These are phyloP conservation scores for Blastobotrys ciferrii DNA, from an alignment of 1,139 yeast genomes.

Conservation along the genomic window DNA sequence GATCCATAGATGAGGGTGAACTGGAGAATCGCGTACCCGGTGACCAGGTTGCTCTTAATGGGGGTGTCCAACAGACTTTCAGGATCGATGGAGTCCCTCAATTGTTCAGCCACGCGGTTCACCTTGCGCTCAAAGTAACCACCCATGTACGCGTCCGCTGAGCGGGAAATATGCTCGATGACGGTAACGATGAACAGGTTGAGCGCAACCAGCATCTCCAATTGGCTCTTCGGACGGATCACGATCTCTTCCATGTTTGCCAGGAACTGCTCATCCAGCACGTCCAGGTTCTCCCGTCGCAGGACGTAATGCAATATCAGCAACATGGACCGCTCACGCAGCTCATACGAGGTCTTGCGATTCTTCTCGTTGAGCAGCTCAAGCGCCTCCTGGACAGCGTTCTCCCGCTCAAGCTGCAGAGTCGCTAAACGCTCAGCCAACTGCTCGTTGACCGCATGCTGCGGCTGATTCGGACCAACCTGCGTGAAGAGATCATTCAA, in stretches of 20 bases:
- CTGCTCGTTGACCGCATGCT: not conserved
- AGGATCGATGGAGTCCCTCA: not conserved
- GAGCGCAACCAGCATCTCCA: conserved; percentile 4
- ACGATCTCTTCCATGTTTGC: not conserved
- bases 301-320: not conserved
- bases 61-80: not conserved
- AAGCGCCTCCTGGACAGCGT: not conserved
- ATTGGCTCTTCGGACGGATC: not conserved
- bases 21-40: not conserved
- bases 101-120: not conserved
- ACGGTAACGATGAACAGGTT: not conserved
- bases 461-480: not conserved
- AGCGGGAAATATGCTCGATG: not conserved
- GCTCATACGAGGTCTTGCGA: not conserved
- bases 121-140: not conserved
- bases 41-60: not conserved
- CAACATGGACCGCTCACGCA: not conserved
- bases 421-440: not conserved
- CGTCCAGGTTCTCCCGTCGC: not conserved
- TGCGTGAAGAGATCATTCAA: not conserved
- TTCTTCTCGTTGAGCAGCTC: not conserved
- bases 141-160: not conserved
- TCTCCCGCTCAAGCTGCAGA: not conserved
- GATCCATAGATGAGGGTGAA: not conserved
- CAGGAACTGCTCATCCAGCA: not conserved